Percentiles rank a stretch among this genome's conserved stretches.
phyloP scores from a whole-genome alignment of 1,284 basidiomycete species.

The Hymenochaete sp. region DNA sequence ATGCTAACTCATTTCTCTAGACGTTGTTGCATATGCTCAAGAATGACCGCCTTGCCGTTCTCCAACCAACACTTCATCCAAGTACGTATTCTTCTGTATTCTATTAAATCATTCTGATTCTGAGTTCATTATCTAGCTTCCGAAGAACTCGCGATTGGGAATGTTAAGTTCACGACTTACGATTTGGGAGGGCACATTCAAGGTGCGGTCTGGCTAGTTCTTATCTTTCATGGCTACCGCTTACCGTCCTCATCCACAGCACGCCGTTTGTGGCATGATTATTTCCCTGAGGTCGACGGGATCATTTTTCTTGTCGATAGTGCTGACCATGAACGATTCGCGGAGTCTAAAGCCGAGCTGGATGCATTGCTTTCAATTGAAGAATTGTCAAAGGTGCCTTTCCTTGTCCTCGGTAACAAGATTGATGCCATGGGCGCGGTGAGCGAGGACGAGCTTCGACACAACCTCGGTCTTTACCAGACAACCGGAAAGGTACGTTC shows the following conservation, averaged over 20 bases:
- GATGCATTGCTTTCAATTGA: constrained; percentile 94
- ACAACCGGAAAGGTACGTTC: constrained; percentile 91
- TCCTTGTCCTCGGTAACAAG: constrained; percentile 99
- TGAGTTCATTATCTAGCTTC: constrained; percentile 54
- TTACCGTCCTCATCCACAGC: constrained; percentile 39
- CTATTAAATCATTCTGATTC: constrained; percentile 13
- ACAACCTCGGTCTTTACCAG: constrained; percentile 93
- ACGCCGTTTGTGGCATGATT: constrained; percentile 98
- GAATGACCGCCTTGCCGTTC: constrained; percentile 95
- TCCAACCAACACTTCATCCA: constrained; percentile 99
- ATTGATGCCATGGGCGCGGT: constrained; percentile 98
- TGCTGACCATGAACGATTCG: constrained; percentile 93
- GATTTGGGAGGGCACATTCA: constrained; percentile 98
- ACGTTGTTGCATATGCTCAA: constrained; percentile 99
- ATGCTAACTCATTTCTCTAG: constrained; percentile 34
- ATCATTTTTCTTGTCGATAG: constrained; percentile 98
- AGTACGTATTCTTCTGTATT: constrained; percentile 47
- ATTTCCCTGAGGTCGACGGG: constrained; percentile 99
- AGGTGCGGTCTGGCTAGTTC: constrained; percentile 42
- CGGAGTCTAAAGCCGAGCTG: constrained; percentile 94
- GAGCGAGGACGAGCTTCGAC: constrained; percentile 94
- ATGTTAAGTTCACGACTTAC: constrained; percentile 98
- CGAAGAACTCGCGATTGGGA: constrained; percentile 97
- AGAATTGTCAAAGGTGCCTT: constrained; percentile 91
- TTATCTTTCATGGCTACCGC: constrained; percentile 13